Conservation (phyloP, 2,329 filamentous ascomycete species). For the Curvularia lunata region DNA sequence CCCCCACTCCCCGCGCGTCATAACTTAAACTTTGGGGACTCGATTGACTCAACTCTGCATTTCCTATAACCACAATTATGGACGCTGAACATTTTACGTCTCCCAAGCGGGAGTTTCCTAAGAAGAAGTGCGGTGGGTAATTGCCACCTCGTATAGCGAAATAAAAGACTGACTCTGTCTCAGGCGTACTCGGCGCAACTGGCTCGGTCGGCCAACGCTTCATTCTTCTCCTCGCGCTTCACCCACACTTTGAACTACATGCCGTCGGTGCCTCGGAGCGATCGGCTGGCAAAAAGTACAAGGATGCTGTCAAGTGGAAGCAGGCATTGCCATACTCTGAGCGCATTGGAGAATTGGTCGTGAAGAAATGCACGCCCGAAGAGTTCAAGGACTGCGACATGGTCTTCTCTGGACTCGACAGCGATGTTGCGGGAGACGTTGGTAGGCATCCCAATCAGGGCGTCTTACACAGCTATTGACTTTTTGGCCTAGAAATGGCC, state of each 20-base stretch:
- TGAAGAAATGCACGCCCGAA: conserved; percentile 81
- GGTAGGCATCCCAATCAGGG: conserved; percentile 60
- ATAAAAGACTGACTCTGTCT: conserved; percentile 21
- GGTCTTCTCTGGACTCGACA: conserved; percentile 90
- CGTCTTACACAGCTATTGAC: conserved; percentile 2
- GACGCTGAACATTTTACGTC: conserved; percentile 54
- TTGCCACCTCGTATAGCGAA: conserved; percentile 44
- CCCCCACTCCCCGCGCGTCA: conserved; percentile 37
- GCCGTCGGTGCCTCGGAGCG: conserved; percentile 88
- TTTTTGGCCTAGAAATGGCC: conserved; percentile 68
- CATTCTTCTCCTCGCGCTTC: conserved; percentile 86
- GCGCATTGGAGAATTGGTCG: conserved; percentile 76
- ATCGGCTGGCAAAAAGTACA: conserved; percentile 92
- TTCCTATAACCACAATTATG: conserved; percentile 43
- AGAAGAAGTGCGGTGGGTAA: conserved; percentile 60
- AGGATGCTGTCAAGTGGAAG: conserved; percentile 94
- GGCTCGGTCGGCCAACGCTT: conserved; percentile 96
- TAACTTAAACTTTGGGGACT: conserved; percentile 25
- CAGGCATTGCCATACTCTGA: conserved; percentile 82
- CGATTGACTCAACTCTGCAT: conserved; percentile 31
- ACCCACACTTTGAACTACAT: conserved; percentile 85
- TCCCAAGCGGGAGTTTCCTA: conserved; percentile 52
- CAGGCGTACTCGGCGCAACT: conserved; percentile 81
- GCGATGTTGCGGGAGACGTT: conserved; percentile 89
- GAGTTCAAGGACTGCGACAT: conserved; percentile 91